Evolutionary conservation across 768 basidiomycete species (phyloP).

Genomic region (Cyclocybe cylindracea): DNA sequence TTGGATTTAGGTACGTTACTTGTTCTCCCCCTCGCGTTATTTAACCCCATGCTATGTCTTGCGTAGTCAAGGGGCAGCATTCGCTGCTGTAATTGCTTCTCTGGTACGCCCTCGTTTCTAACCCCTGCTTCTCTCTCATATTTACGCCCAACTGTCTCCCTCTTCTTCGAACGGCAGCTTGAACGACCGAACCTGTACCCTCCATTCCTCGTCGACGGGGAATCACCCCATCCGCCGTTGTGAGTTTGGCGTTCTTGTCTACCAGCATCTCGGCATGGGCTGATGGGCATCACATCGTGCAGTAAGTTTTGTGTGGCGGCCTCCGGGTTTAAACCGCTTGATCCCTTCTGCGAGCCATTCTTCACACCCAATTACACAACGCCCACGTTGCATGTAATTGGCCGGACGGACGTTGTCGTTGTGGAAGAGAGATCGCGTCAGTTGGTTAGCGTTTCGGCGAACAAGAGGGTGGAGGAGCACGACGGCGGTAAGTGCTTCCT

Average conservation of each 20-base stretch:
- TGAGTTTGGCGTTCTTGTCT: slow-evolving; percentile 30
- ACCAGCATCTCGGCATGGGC: not conserved
- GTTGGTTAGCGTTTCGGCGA: slow-evolving; percentile 54
- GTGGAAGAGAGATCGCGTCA: slow-evolving; percentile 62
- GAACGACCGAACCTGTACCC: slow-evolving; percentile 48
- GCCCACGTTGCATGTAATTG: slow-evolving; percentile 77
- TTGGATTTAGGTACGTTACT: slow-evolving; percentile 69
- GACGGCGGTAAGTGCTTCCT: slow-evolving; percentile 62
- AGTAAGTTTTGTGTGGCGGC: slow-evolving; percentile 78
- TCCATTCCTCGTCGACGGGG: slow-evolving; percentile 61
- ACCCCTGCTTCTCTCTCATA: not conserved
- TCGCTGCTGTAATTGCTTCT: slow-evolving; percentile 71
- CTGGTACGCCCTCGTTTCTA: slow-evolving; percentile 46
- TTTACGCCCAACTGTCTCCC: not conserved
- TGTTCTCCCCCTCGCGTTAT: not conserved
- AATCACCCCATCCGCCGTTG: slow-evolving; percentile 77
- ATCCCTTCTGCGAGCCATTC: slow-evolving; percentile 48
- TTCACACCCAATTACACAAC: slow-evolving; percentile 59
- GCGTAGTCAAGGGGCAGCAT: slow-evolving; percentile 72
- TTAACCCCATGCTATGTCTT: too few species aligned
- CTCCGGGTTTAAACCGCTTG: slow-evolving; percentile 65
- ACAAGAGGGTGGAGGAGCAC: slow-evolving; percentile 71
- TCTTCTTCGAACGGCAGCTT: slow-evolving; percentile 24
- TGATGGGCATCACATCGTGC: not conserved
- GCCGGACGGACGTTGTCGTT: slow-evolving; percentile 77